These are phyloP conservation scores for Talaromyces amestolkiae DNA, from an alignment of 2,329 filamentous ascomycete genomes.

Conservation along the genomic window DNA sequence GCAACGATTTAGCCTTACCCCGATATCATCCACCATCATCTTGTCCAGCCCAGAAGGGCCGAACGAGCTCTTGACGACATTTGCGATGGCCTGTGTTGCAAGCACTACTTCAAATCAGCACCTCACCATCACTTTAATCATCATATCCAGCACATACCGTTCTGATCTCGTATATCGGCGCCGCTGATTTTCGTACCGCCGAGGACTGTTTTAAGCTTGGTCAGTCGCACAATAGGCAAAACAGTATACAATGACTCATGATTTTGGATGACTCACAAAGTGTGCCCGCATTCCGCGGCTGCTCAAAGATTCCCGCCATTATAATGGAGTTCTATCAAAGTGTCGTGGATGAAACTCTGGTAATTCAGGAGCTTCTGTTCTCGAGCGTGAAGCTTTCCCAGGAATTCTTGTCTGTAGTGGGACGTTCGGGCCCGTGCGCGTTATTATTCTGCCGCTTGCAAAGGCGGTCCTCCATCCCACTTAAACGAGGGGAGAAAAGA, in stretches of 20 bases:
- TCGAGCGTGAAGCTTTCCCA: conserved; percentile 13
- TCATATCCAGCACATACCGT: conserved; percentile 59
- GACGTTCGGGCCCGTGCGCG: conserved; percentile 16
- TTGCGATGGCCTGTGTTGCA: conserved; percentile 94
- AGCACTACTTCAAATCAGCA: conserved; percentile 59
- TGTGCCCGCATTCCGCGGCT: conserved; percentile 85
- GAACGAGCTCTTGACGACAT: conserved; percentile 98
- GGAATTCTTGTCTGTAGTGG: conserved; percentile 16
- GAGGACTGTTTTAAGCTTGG: conserved; percentile 60
- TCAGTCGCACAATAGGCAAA: conserved; percentile 17
- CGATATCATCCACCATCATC: conserved; percentile 99
- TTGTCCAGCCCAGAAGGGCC: conserved; percentile 96
- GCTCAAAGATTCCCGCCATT: conserved; percentile 96
- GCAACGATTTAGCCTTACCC: conserved; percentile 56
- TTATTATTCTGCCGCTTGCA: conserved; percentile 37
- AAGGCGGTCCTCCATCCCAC: conserved; percentile 46
- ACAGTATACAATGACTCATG: conserved; percentile 11
- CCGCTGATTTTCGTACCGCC: conserved; percentile 97
- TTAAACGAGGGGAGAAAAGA: conserved; percentile 30
- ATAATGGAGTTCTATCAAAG: conserved; percentile 11
- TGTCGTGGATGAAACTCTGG: background rate
- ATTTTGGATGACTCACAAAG: conserved; percentile 61
- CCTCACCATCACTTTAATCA: background rate
- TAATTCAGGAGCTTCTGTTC: conserved; percentile 14
- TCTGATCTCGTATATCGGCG: conserved; percentile 94